A percentile compares a stretch with the other conserved stretches of the same genome.
These are phyloP conservation scores for Cordyceps tenuipes DNA, from an alignment of 2,329 filamentous ascomycete species.

Conservation along the genomic window DNA sequence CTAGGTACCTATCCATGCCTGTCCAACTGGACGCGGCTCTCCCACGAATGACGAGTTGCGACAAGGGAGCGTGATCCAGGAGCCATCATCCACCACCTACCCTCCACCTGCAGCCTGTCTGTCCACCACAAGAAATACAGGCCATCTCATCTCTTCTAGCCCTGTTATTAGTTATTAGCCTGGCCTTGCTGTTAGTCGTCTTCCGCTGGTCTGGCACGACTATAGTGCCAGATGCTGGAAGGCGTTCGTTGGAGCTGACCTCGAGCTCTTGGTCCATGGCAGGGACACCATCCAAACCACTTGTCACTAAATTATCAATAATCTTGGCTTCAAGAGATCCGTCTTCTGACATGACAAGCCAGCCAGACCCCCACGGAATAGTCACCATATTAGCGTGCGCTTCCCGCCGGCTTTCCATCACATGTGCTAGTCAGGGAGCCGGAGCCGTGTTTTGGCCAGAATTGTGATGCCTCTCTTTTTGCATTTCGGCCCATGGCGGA, in stretches of 20 bases:
- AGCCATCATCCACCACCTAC: neutral
- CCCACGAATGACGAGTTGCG: neutral
- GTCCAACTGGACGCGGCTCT: neutral
- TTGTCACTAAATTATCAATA: too few relatives aligned
- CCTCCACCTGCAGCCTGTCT: neutral
- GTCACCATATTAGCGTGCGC: neutral
- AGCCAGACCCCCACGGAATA: slow-evolving; percentile 3
- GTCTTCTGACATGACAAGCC: slow-evolving; percentile 8
- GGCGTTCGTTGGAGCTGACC: neutral
- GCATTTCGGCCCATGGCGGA: neutral
- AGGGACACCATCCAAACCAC: neutral
- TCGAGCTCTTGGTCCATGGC: neutral
- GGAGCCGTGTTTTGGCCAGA: neutral
- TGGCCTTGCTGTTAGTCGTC: neutral
- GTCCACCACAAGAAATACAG: neutral
- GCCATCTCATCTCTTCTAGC: too few relatives aligned
- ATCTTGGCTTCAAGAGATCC: neutral
- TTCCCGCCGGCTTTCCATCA: slow-evolving; percentile 2
- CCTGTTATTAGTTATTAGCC: too few relatives aligned
- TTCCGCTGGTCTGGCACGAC: neutral
- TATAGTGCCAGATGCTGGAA: neutral
- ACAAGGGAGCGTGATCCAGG: neutral
- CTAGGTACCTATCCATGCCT: neutral
- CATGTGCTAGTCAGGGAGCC: slow-evolving; percentile 5
- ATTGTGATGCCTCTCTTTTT: slow-evolving; percentile 10